Percentiles rank a stretch among this genome's conserved stretches.
Evolutionary conservation across 2,329 filamentous ascomycete species (phyloP).

Genomic region (Penicillium sp.): DNA sequence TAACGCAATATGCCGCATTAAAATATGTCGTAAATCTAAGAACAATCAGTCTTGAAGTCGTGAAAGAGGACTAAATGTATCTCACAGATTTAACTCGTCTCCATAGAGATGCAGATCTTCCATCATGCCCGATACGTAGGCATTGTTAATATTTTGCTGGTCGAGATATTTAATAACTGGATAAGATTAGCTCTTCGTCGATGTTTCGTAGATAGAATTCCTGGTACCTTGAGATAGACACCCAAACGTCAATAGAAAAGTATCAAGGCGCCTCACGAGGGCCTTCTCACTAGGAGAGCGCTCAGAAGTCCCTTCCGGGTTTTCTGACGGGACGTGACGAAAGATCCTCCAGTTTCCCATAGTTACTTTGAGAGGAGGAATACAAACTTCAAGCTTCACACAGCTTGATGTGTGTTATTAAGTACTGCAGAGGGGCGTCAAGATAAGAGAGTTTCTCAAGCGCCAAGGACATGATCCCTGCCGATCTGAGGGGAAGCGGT

Average conservation of each 20-base stretch:
- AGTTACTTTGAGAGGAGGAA: not conserved
- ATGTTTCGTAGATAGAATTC: not conserved
- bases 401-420: not conserved
- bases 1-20: conserved; percentile 42
- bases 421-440: not conserved
- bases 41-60: not conserved
- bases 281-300: conserved; percentile 35
- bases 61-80: not conserved
- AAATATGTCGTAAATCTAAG: conserved; percentile 41
- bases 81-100: conserved; percentile 25
- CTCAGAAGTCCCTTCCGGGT: conserved; percentile 8
- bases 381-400: not conserved
- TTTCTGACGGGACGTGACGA: conserved; percentile 3
- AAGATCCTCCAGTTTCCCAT: conserved; percentile 18
- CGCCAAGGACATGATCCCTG: not conserved
- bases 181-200: not conserved
- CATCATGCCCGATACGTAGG: conserved; percentile 29
- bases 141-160: conserved; percentile 29
- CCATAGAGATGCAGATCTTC: conserved; percentile 24
- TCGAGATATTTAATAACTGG: conserved; percentile 28
- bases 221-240: conserved; percentile 40
- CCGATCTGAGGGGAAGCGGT: conserved; percentile 11
- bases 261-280: conserved; percentile 39
- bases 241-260: conserved; percentile 42
- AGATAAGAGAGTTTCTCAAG: not conserved